A percentile compares a stretch with the other conserved stretches of the same genome.
These are phyloP conservation scores for Dactylonectria estremocensis DNA, from an alignment of 2,329 filamentous ascomycete species.

Conservation along the genomic window DNA sequence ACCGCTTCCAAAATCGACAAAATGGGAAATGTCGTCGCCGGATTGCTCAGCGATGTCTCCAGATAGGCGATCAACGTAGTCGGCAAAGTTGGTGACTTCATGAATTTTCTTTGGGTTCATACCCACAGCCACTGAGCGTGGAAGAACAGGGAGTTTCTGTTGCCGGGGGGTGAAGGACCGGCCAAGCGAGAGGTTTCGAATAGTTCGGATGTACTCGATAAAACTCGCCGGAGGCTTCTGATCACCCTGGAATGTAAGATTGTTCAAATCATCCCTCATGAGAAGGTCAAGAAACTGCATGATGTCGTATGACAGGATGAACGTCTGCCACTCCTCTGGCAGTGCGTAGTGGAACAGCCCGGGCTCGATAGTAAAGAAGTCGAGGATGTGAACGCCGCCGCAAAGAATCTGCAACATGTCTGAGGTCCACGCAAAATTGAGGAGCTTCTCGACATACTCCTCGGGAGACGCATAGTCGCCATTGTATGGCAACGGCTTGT, in stretches of 20 bases:
- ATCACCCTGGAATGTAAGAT: slow-evolving; percentile 45
- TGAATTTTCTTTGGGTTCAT: slow-evolving; percentile 98
- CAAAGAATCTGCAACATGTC: slow-evolving; percentile 89
- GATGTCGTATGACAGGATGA: slow-evolving; percentile 79
- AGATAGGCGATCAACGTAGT: slow-evolving; percentile 78
- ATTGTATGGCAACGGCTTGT: slow-evolving; percentile 76
- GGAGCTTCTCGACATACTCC: slow-evolving; percentile 83
- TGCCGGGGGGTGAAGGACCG: slow-evolving; percentile 69
- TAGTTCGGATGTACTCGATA: slow-evolving; percentile 78
- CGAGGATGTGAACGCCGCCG: slow-evolving; percentile 95
- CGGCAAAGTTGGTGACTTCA: slow-evolving; percentile 92
- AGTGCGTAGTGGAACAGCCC: slow-evolving; percentile 86
- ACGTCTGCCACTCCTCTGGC: slow-evolving; percentile 85
- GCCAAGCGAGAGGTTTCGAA: slow-evolving; percentile 78
- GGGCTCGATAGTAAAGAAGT: slow-evolving; percentile 91
- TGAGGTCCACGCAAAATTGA: slow-evolving; percentile 82
- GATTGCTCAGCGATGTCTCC: slow-evolving; percentile 72
- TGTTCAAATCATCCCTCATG: slow-evolving; percentile 80
- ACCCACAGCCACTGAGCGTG: slow-evolving; percentile 82
- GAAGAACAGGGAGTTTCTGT: slow-evolving; percentile 69
- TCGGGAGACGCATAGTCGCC: slow-evolving; percentile 80
- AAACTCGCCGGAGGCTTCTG: slow-evolving; percentile 69
- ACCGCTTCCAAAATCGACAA: slow-evolving; percentile 96
- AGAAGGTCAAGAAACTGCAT: slow-evolving; percentile 86
- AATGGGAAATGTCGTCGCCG: slow-evolving; percentile 79